Evolutionary conservation across 352 stramenopile species (phyloP).

Genomic region (Phytophthora cryptogea): DNA sequence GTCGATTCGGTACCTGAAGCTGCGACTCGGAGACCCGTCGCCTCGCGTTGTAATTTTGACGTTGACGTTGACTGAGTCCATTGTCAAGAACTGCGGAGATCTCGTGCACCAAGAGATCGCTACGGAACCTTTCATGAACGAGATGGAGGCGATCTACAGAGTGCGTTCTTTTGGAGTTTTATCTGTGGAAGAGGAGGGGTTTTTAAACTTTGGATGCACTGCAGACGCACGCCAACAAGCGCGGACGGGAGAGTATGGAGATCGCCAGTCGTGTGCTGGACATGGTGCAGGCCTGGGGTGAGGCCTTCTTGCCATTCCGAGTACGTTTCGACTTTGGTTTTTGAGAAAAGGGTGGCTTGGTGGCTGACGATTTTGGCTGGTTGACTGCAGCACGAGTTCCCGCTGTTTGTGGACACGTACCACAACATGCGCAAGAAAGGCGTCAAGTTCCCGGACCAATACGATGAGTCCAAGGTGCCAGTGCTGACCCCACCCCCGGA

Average conservation of each 20-base stretch:
- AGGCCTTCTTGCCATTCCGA: conserved; percentile 74
- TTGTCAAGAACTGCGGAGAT: conserved; percentile 81
- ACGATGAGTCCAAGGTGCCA: conserved; percentile 70
- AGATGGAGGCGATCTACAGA: conserved; percentile 76
- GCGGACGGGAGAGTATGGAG: conserved; percentile 73
- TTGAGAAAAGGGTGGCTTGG: no score
- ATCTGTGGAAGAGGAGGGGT: conserved; percentile 19
- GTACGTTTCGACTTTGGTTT: conserved; percentile 20
- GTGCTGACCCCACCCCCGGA: conserved; percentile 48
- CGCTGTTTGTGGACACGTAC: conserved; percentile 85
- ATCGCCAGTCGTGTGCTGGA: conserved; percentile 71
- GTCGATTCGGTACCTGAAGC: conserved; percentile 68
- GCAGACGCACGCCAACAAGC: conserved; percentile 65
- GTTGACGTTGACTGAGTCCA: conserved; percentile 67
- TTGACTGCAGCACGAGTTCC: conserved; percentile 57
- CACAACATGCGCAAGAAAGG: conserved; percentile 84
- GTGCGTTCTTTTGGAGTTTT: conserved; percentile 32
- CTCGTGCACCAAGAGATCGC: conserved; percentile 75
- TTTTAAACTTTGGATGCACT: conserved; percentile 2
- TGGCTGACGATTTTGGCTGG: neutral
- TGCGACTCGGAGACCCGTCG: conserved; percentile 70
- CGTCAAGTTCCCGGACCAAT: conserved; percentile 76
- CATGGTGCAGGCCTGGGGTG: conserved; percentile 80
- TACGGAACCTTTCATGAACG: conserved; percentile 68
- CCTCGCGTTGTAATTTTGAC: conserved; percentile 65